Percentiles rank a stretch among this genome's conserved stretches.
These are phyloP conservation scores for Tylopilus balloui DNA, from an alignment of 768 basidiomycete species.

Conservation along the genomic window DNA sequence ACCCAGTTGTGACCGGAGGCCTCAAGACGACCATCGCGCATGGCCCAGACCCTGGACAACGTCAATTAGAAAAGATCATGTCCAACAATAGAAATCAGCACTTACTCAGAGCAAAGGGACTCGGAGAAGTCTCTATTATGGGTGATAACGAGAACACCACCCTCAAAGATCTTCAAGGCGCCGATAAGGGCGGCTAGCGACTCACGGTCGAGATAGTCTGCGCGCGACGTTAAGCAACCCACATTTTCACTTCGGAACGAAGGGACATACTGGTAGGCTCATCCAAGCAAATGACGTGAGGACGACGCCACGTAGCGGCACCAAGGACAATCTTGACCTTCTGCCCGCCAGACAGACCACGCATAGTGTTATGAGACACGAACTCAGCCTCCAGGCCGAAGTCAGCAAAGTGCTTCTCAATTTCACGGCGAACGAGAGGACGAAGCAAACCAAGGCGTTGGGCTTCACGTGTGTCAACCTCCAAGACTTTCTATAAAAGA, in stretches of 20 bases:
- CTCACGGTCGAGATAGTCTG: conserved; percentile 98
- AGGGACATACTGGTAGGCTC: conserved; percentile 80
- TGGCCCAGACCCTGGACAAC: conserved; percentile 80
- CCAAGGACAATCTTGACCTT: conserved; percentile 99
- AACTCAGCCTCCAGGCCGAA: conserved; percentile 99
- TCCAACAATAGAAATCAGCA: not conserved
- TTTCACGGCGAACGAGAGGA: conserved; percentile 96
- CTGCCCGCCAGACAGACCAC: conserved; percentile 97
- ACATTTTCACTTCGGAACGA: not conserved
- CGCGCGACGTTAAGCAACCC: not conserved
- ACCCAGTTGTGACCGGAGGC: conserved; percentile 99
- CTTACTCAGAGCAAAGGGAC: conserved; percentile 84
- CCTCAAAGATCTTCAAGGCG: conserved; percentile 96
- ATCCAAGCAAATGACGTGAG: conserved; percentile 95
- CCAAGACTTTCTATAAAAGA: conserved; percentile 75
- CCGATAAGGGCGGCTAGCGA: conserved; percentile 98
- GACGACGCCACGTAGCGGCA: conserved; percentile 98
- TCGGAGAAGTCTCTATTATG: conserved; percentile 99
- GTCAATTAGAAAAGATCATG: not conserved
- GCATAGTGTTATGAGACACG: conserved; percentile 98
- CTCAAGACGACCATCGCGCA: conserved; percentile 94
- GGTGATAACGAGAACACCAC: conserved; percentile 96
- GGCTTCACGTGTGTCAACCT: conserved; percentile 96
- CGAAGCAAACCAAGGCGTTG: conserved; percentile 93
- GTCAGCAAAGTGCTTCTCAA: conserved; percentile 99